Percentiles rank a stretch among this genome's conserved stretches.
Conservation (phyloP, 1,284 basidiomycete species). For the Boletus semigastroideus region DNA sequence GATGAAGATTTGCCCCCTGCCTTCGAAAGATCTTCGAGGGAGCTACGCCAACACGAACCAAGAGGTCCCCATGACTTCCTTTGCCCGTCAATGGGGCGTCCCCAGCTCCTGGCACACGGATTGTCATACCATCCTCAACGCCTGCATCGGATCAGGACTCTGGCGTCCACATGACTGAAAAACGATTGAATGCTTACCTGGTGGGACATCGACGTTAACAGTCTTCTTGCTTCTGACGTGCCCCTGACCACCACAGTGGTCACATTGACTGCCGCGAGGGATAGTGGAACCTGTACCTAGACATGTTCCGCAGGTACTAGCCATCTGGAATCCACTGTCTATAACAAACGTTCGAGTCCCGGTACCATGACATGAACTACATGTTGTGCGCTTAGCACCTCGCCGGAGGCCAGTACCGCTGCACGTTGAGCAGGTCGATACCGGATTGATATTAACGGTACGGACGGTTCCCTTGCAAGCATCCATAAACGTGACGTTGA, state of each 20-base stretch:
- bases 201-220: slow-evolving; percentile 84
- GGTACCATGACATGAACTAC: slow-evolving; percentile 81
- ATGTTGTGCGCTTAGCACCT: slow-evolving; percentile 83
- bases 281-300: slow-evolving; percentile 82
- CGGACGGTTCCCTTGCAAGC: slow-evolving; percentile 89
- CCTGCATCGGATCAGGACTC: slow-evolving; percentile 45
- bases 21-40: slow-evolving; percentile 85
- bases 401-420: slow-evolving; percentile 85
- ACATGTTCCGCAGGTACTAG: slow-evolving; percentile 87
- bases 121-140: slow-evolving; percentile 95
- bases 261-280: slow-evolving; percentile 79
- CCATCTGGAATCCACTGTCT: slow-evolving; percentile 96
- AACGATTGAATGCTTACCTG: slow-evolving; percentile 58
- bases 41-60: slow-evolving; percentile 85
- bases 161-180: slow-evolving; percentile 12
- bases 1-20: slow-evolving; percentile 91
- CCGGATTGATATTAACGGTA: slow-evolving; percentile 77
- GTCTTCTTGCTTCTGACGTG: slow-evolving; percentile 81
- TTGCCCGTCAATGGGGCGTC: slow-evolving; percentile 83
- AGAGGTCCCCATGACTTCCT: slow-evolving; percentile 82
- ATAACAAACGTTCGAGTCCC: slow-evolving; percentile 92
- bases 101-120: slow-evolving; percentile 82
- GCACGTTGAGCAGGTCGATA: slow-evolving; percentile 85
- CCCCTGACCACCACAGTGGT: slow-evolving; percentile 83
- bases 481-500: slow-evolving; percentile 88